Evolutionary conservation across 2,329 filamentous ascomycete genomes (phyloP).

Genomic region (Colletotrichum paranaense): DNA sequence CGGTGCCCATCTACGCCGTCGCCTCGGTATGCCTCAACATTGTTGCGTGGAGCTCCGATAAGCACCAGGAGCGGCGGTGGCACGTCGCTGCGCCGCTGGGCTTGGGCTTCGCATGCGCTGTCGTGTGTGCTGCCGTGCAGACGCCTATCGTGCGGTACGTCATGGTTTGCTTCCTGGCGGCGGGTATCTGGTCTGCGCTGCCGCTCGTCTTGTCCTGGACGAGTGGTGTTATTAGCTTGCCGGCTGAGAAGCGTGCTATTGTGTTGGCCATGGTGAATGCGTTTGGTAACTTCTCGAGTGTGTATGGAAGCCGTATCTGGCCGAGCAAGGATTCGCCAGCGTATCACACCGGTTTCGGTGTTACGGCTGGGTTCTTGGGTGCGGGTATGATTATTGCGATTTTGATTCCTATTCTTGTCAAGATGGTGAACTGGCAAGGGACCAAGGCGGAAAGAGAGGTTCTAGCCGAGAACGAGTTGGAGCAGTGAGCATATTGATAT

Average conservation of each 20-base stretch:
- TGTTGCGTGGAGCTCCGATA: constrained; percentile 39
- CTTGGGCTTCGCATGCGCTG: constrained; percentile 36
- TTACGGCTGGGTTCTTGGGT: constrained; percentile 43
- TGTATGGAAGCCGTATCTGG: constrained; percentile 46
- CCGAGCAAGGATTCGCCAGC: constrained; percentile 40
- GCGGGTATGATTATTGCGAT: constrained; percentile 40
- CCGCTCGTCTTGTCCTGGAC: constrained; percentile 44
- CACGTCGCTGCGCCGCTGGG: constrained; percentile 37
- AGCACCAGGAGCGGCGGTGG: constrained; percentile 38
- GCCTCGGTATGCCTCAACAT: constrained; percentile 38
- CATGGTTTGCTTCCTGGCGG: constrained; percentile 44
- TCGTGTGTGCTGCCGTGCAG: constrained; percentile 39
- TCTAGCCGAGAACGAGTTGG: constrained; percentile 5
- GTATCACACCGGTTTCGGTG: constrained; percentile 43
- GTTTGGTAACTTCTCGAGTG: constrained; percentile 45
- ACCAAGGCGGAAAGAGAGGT: constrained; percentile 36
- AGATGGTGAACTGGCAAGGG: constrained; percentile 33
- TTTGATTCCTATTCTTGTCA: constrained; percentile 38
- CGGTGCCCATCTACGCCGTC: constrained; percentile 45
- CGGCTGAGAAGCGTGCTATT: constrained; percentile 45
- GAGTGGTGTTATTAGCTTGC: constrained; percentile 40
- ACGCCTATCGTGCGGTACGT: constrained; percentile 41
- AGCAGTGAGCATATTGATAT: neutral
- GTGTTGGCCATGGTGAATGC: constrained; percentile 46
- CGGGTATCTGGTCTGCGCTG: constrained; percentile 41